Evolutionary conservation across 108 stramenopile genomes (phyloP).

Genomic region (Cylindrotheca closterium): DNA sequence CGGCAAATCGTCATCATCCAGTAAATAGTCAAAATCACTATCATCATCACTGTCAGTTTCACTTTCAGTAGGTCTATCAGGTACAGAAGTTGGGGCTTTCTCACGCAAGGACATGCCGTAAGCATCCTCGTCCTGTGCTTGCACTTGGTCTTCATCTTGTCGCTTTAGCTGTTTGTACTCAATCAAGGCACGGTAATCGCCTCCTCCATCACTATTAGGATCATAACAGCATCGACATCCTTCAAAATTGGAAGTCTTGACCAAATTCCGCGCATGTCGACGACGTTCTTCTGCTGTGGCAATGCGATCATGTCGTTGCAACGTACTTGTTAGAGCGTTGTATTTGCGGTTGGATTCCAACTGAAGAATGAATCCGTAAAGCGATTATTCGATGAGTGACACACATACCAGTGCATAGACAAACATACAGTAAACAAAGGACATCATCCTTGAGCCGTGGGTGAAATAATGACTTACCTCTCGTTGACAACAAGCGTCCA

Average conservation of each 20-base stretch:
- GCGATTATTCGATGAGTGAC: too few relatives aligned
- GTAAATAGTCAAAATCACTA: conserved; percentile 81
- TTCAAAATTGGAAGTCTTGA: conserved; percentile 29
- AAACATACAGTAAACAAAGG: background rate
- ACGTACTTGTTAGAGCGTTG: conserved; percentile 50
- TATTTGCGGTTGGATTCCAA: conserved; percentile 63
- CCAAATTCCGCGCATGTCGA: conserved; percentile 44
- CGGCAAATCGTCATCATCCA: conserved; percentile 69
- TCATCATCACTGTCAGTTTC: conserved; percentile 57
- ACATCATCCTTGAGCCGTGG: background rate
- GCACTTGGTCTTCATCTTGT: conserved; percentile 1
- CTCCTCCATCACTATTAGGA: conserved; percentile 70
- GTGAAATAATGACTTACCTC: conserved; percentile 46
- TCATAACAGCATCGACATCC: conserved; percentile 86
- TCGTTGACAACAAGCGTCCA: conserved; percentile 79
- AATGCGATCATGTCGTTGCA: conserved; percentile 71
- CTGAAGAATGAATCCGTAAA: conserved; percentile 26
- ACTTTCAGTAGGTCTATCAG: background rate
- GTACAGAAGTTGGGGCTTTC: too few relatives aligned
- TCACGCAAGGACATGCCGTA: too few relatives aligned
- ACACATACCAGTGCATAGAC: background rate
- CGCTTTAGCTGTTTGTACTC: conserved; percentile 24
- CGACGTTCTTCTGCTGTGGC: conserved; percentile 71
- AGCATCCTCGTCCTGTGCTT: background rate
- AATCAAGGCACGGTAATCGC: conserved; percentile 67